A percentile compares a stretch with the other conserved stretches of the same genome.
Evolutionary conservation across 805 yeast species (phyloP).

Genomic region (Saccharomycopsis microspora): DNA sequence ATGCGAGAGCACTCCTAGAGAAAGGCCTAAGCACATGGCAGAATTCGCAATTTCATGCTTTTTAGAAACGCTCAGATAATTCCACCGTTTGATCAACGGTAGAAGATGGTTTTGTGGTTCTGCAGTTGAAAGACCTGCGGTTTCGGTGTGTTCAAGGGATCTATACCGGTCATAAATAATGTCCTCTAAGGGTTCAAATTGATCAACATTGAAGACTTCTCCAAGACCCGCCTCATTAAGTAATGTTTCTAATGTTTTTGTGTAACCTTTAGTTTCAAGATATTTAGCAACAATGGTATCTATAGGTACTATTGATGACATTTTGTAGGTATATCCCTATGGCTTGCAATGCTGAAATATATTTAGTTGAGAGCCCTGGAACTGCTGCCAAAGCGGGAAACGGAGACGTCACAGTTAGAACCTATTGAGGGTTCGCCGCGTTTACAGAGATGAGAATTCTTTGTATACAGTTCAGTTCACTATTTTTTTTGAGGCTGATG

Average conservation of each 20-base stretch:
- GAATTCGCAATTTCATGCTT: background rate
- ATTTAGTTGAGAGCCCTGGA: too few relatives aligned
- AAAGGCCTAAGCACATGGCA: background rate
- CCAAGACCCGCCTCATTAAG: conserved; percentile 23
- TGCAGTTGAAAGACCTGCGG: background rate
- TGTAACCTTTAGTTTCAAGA: conserved; percentile 36
- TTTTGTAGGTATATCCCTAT: too few relatives aligned
- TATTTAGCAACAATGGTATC: conserved; percentile 45
- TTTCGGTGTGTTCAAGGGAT: conserved; percentile 18
- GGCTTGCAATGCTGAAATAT: too few relatives aligned
- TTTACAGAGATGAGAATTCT: too few relatives aligned
- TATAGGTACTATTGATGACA: background rate
- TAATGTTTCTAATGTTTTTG: conserved; percentile 35
- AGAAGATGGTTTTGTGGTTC: background rate
- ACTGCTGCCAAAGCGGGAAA: too few relatives aligned
- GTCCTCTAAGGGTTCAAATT: conserved; percentile 26
- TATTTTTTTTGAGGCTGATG: too few relatives aligned
- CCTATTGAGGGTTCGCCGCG: too few relatives aligned
- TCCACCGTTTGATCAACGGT: conserved; percentile 7
- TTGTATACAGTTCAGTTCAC: too few relatives aligned
- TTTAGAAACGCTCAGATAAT: conserved; percentile 1
- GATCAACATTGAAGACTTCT: conserved; percentile 4
- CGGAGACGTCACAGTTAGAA: too few relatives aligned
- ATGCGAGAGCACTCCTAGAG: background rate
- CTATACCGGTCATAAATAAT: conserved; percentile 29